These are phyloP conservation scores for Cystobasidium slooffiae DNA, from an alignment of 1,284 basidiomycete genomes.

Conservation along the genomic window DNA sequence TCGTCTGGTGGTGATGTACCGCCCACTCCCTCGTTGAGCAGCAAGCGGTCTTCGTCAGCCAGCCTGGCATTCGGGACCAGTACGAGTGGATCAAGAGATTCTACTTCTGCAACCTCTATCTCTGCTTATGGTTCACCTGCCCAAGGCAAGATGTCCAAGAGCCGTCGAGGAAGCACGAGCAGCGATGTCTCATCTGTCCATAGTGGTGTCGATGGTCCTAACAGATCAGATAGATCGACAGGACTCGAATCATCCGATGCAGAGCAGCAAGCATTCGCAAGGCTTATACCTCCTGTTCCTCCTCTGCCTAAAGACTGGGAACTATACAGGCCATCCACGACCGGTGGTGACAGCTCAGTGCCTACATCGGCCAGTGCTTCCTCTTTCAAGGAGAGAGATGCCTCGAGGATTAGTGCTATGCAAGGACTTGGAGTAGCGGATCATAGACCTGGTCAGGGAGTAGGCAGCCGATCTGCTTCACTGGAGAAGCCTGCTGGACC, in stretches of 20 bases:
- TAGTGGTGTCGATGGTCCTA: conserved; percentile 61
- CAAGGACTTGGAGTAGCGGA: conserved; percentile 45
- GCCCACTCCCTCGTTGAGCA: conserved; percentile 37
- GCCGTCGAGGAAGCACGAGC: conserved; percentile 72
- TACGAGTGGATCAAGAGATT: conserved; percentile 74
- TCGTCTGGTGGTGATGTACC: conserved; percentile 25
- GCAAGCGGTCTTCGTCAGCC: conserved; percentile 63
- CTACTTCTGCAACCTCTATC: conserved; percentile 75
- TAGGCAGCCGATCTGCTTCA: conserved; percentile 22
- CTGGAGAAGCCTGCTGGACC: conserved; percentile 41
- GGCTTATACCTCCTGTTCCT: conserved; percentile 87
- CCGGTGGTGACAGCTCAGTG: conserved; percentile 55
- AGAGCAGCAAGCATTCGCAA: conserved; percentile 1
- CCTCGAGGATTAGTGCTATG: conserved; percentile 19
- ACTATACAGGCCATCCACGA: conserved; percentile 67
- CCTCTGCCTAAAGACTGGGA: conserved; percentile 91
- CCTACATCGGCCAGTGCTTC: conserved; percentile 42
- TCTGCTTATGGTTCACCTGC: conserved; percentile 71
- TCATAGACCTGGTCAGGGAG: conserved; percentile 16
- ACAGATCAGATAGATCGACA: conserved; percentile 56
- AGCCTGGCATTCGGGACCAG: conserved; percentile 65
- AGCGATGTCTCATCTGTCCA: conserved; percentile 80
- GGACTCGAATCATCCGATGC: conserved; percentile 4
- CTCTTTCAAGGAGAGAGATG: conserved; percentile 23
- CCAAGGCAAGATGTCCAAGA: conserved; percentile 62